These are phyloP conservation scores for Pseudozyma hubeiensis DNA, from an alignment of 1,284 basidiomycete genomes.

Conservation along the genomic window DNA sequence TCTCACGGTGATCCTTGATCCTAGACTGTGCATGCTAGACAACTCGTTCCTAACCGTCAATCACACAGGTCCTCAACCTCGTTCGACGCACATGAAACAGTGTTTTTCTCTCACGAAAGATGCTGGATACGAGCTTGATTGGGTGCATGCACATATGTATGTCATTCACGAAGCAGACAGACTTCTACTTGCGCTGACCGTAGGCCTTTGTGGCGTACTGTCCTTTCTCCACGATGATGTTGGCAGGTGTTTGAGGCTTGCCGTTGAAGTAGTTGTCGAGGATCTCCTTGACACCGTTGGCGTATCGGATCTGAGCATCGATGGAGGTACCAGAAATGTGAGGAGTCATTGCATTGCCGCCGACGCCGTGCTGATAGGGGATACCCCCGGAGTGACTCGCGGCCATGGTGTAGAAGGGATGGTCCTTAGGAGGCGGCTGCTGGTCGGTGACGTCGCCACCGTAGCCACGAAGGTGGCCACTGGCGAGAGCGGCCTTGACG, in stretches of 20 bases:
- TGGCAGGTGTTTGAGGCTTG: conserved; percentile 76
- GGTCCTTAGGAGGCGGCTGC: conserved; percentile 73
- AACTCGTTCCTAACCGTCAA: too few species aligned
- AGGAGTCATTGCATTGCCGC: conserved; percentile 72
- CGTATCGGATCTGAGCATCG: conserved; percentile 90
- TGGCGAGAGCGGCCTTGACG: conserved; percentile 80
- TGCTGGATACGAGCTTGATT: too few species aligned
- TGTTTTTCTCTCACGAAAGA: too few species aligned
- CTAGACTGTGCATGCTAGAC: too few species aligned
- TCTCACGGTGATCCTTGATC: too few species aligned
- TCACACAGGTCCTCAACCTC: too few species aligned
- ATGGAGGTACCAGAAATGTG: conserved; percentile 76
- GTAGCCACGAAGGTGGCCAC: conserved; percentile 78
- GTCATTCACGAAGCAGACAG: not conserved
- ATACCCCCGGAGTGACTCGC: conserved; percentile 1
- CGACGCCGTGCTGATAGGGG: conserved; percentile 76
- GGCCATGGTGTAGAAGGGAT: conserved; percentile 83
- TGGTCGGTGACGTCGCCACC: conserved; percentile 71
- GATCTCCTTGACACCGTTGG: conserved; percentile 82
- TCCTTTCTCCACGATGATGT: conserved; percentile 76
- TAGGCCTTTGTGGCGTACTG: conserved; percentile 67
- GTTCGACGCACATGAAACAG: too few species aligned
- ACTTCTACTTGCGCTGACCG: conserved; percentile 54
- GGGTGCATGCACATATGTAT: too few species aligned
- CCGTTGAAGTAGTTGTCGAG: conserved; percentile 80